Conservation (phyloP, 2,329 filamentous ascomycete genomes). For the Clarireedia monteithiana region DNA sequence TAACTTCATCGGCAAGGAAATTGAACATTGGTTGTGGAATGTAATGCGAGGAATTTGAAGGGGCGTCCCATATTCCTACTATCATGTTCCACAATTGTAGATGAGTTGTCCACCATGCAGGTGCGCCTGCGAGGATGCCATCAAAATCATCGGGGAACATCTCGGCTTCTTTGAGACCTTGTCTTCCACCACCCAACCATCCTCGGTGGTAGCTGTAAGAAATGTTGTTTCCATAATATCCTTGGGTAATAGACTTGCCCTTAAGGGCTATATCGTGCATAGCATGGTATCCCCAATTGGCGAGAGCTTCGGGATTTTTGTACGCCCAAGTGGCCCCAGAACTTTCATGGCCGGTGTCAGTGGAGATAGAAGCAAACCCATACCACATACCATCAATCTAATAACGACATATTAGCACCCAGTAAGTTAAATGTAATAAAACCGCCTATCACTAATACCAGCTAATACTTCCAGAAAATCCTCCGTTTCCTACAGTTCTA, state of each 20-base stretch:
- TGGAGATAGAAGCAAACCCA: neutral
- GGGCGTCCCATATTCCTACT: constrained; percentile 40
- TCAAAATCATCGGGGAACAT: constrained; percentile 36
- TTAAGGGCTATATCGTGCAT: neutral
- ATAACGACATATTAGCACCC: no score
- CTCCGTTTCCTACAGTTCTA: neutral
- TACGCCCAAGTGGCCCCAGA: neutral
- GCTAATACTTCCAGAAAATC: neutral
- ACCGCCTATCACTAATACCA: neutral
- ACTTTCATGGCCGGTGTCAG: neutral
- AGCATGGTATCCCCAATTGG: neutral
- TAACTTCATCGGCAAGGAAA: constrained; percentile 33
- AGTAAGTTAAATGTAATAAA: no score
- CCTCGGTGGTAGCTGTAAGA: constrained; percentile 32
- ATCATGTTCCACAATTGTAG: constrained; percentile 30
- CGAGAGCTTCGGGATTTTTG: neutral
- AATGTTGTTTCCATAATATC: constrained; percentile 26
- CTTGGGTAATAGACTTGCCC: neutral
- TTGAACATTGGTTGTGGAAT: constrained; percentile 37
- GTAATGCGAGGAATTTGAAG: constrained; percentile 36
- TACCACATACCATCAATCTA: neutral
- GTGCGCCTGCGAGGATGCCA: constrained; percentile 33
- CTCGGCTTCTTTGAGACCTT: constrained; percentile 38
- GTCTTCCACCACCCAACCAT: constrained; percentile 34
- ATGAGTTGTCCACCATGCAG: constrained; percentile 27